Evolutionary conservation across 208 protist species (phyloP), one percentile per base, ranked within the genome.

Genomic region (Acanthamoeba healyi): DNA sequence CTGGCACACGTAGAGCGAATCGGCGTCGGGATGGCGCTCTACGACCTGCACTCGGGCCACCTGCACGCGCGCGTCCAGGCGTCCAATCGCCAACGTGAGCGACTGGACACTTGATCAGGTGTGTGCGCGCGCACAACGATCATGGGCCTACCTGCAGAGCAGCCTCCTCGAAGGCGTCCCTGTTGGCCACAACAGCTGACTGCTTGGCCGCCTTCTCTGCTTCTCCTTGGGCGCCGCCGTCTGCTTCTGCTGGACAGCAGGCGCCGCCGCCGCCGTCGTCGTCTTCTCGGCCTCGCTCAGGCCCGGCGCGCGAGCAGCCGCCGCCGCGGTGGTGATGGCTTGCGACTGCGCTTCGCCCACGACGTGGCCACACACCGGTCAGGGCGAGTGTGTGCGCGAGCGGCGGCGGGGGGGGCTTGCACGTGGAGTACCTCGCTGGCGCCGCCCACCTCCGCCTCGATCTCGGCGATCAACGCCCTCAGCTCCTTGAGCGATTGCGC

Each of bases 1-100:
- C 40, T 84, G 74, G 32, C 74, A 84, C 44, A 84, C 74, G 74
- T 84, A 84, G 74, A 84, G 74, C 12, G 74, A 84, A 36, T 84
- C 74, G 15, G 74, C 74, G 17, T 84, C 74, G 44, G 74, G 74
- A 19, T 84, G 74, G 40, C 42, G 74, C 74, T 84, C 74, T n/a
- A 84, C 74, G 32, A 36, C 22, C 9, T 56, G 29, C 14, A 84
- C 74, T 49, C 26, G 36, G 6, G 74, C 74, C 38, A 84, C 74
- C 74, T 84, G 38, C 49, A 56, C 49, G 49, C 49, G 19, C 7
- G 32, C 61, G 29, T 10, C n/a, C 61, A 74, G 17, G 15, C n/a
- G 9, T 26, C 29, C 61, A 7, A 70, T 70, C 14, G 29, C n/a
- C 14, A 70, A 42, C 65, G 26, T 38, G 10, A 61, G 54, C n/a